Evolutionary conservation across 1,284 basidiomycete species (phyloP).

Genomic region (Pterulicium gracile): DNA sequence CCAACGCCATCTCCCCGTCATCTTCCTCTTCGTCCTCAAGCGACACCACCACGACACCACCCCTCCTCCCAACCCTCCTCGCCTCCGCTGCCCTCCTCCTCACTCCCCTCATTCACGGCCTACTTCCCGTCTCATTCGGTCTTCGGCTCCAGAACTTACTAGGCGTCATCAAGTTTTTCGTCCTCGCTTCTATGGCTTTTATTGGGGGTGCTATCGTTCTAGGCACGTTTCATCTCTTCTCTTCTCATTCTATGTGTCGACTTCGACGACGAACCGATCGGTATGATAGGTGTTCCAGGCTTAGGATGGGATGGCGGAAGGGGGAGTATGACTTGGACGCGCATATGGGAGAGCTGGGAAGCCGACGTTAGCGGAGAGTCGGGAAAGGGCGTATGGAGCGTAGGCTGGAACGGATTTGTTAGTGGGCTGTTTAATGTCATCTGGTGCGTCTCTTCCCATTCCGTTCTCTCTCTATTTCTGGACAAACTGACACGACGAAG

Average conservation of each 20-base stretch:
- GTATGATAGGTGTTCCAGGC: slow-evolving; percentile 35
- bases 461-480: not conserved
- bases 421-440: slow-evolving; percentile 57
- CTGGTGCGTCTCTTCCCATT: slow-evolving; percentile 29
- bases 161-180: slow-evolving; percentile 52
- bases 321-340: slow-evolving; percentile 37
- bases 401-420: slow-evolving; percentile 40
- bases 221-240: too few relatives aligned
- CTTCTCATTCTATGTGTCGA: too few relatives aligned
- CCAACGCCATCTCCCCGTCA: slow-evolving; percentile 30
- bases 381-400: slow-evolving; percentile 42
- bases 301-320: slow-evolving; percentile 31
- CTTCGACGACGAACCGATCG: too few relatives aligned
- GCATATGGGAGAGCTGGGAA: slow-evolving; percentile 29
- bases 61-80: slow-evolving; percentile 1
- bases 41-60: not conserved
- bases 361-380: too few relatives aligned
- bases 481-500: slow-evolving; percentile 19
- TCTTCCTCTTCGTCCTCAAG: not conserved
- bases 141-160: slow-evolving; percentile 55
- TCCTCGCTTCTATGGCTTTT: slow-evolving; percentile 45
- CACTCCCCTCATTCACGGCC: slow-evolving; percentile 46
- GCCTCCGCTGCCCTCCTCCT: slow-evolving; percentile 38
- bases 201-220: slow-evolving; percentile 49
- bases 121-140: slow-evolving; percentile 37